These are phyloP conservation scores for Cystobasidiopsis lactophilus DNA, from an alignment of 768 basidiomycete species.

Conservation along the genomic window DNA sequence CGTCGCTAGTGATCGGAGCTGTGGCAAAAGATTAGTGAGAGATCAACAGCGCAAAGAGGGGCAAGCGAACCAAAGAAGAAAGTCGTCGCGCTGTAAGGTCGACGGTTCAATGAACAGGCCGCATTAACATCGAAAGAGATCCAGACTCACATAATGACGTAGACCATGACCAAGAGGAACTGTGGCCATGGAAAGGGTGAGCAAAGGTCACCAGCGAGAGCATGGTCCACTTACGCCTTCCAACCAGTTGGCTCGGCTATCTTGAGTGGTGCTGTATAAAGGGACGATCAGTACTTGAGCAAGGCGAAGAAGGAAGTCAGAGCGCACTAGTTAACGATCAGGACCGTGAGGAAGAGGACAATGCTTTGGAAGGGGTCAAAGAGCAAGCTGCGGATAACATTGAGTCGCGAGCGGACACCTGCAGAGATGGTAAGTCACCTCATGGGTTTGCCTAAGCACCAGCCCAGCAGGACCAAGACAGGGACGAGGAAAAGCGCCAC, in stretches of 20 bases:
- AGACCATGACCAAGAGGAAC: too few species aligned
- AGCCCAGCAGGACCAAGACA: conserved; percentile 42
- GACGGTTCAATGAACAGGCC: too few species aligned
- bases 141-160: too few species aligned
- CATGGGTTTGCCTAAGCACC: conserved; percentile 48
- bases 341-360: conserved; percentile 26
- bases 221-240: not conserved
- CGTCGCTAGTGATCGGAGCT: too few species aligned
- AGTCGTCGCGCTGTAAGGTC: too few species aligned
- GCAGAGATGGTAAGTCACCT: conserved; percentile 1
- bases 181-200: too few species aligned
- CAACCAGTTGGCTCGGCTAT: not conserved
- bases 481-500: conserved; percentile 58
- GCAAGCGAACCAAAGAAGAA: too few species aligned
- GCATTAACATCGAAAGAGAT: too few species aligned
- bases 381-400: conserved; percentile 22
- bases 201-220: too few species aligned
- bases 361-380: conserved; percentile 81
- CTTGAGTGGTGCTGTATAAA: not conserved
- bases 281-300: too few species aligned
- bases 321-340: conserved; percentile 10
- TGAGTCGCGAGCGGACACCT: not conserved
- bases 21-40: too few species aligned
- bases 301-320: not conserved
- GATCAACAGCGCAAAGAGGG: too few species aligned